Percentiles rank a stretch among this genome's conserved stretches.
These are phyloP conservation scores for Immersiporthe knoxdaviesiana DNA, from an alignment of 2,329 filamentous ascomycete genomes.

Conservation along the genomic window DNA sequence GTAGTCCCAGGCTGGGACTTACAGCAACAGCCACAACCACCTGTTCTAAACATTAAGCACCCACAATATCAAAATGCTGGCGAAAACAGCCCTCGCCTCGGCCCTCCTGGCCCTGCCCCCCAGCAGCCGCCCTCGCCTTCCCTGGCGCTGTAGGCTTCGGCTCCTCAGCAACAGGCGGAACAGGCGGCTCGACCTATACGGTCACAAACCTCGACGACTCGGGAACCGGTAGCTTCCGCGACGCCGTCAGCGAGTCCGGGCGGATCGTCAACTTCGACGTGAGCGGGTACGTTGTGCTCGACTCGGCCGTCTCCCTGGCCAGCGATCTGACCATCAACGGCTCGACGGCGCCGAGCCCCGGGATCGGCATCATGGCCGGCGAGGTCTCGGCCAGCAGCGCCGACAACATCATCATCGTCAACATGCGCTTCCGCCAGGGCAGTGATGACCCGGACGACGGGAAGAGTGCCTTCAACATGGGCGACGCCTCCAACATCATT, in stretches of 20 bases:
- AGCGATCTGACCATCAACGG: slow-evolving; percentile 50
- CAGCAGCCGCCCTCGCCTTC: slow-evolving; percentile 40
- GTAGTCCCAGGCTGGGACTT: neutral
- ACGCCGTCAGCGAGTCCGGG: slow-evolving; percentile 48
- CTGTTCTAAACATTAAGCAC: neutral
- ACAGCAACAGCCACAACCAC: neutral
- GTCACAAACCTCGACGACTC: slow-evolving; percentile 50
- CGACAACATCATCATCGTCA: slow-evolving; percentile 43
- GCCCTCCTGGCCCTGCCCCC: slow-evolving; percentile 14
- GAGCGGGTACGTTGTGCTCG: slow-evolving; percentile 49
- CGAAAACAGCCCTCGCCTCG: neutral
- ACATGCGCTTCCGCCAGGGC: slow-evolving; percentile 49
- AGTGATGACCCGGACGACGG: slow-evolving; percentile 42
- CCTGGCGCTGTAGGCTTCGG: slow-evolving; percentile 53
- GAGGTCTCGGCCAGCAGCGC: slow-evolving; percentile 31
- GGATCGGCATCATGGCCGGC: slow-evolving; percentile 39
- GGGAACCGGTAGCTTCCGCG: slow-evolving; percentile 50
- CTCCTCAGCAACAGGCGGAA: slow-evolving; percentile 48
- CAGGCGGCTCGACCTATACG: slow-evolving; percentile 46
- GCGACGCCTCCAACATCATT: slow-evolving; percentile 48
- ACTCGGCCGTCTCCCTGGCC: slow-evolving; percentile 45
- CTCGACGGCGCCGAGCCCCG: slow-evolving; percentile 47
- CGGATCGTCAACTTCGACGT: slow-evolving; percentile 50
- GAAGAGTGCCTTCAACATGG: slow-evolving; percentile 49
- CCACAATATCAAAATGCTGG: slow-evolving; percentile 6